Base-by-base conservation (phyloP, 495 filamentous ascomycete species). In the Annulohypoxylon nitens region DNA sequence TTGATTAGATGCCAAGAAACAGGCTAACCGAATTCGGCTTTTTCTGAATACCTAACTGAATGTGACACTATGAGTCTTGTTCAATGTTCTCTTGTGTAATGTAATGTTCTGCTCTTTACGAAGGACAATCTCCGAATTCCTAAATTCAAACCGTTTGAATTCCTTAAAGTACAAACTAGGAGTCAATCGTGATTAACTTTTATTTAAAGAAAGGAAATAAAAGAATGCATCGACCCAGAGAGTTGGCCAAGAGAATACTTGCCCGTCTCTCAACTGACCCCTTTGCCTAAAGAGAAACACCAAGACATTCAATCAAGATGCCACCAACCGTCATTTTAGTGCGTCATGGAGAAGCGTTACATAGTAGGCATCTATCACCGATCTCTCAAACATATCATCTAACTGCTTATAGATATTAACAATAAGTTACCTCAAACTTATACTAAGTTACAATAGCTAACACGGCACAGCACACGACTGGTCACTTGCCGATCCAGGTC, bases 301-400 rank as follows among this genome's bases (percentile, higher is more conserved):
- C 10, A 20, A 2, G 11, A 54, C 43, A 16, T 39, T 45, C 37
- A 12, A 34, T 50, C 60, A 63, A 66, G 43, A 86, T 86, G 85
- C 67, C 83, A 33, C 83, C 84, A 14, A 79, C 77, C 3, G 71
- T 86, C 20, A 81, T 86, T 70, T 73, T 86, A 8, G 85, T 87
- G 50, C 80, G 85, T 47, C 85, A 87, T 62, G 85, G 81, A 30
- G 77, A 87, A 79, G 85, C 85, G 41, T 33, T 81, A 58, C 85
- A 85, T 58, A 86, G 85, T 81, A 64, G 75, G 77, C 76, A 7
- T 47, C 9, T 37, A 51, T 26, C 4, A 48, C 37, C 47, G 14
- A 41, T 39, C 26, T 9, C 8, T 25, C 34, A 16, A 53, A 60
- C 20, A 14, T 23, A 50, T 16, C 16, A 10, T 47, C 70, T 79